These are phyloP conservation scores for Colletotrichum lindemuthianum DNA, from an alignment of 2,329 filamentous ascomycete species.

Conservation along the genomic window DNA sequence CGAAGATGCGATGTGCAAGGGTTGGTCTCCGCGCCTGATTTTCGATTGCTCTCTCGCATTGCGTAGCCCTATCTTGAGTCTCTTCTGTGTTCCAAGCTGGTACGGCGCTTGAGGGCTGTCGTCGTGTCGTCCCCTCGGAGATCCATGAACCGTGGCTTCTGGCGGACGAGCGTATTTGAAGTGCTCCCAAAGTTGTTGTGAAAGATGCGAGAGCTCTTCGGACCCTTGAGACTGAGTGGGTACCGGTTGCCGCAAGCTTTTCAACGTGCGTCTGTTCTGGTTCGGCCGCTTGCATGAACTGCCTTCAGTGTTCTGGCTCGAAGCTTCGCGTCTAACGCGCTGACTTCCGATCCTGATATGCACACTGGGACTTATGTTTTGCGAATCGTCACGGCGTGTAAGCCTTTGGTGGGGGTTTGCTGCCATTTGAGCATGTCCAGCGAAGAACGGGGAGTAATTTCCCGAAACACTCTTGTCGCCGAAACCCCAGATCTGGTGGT, in stretches of 20 bases:
- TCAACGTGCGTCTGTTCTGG: background rate
- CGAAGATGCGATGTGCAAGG: slow-evolving; percentile 17
- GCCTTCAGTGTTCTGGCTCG: slow-evolving; percentile 1
- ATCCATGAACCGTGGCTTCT: too few species aligned
- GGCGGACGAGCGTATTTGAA: too few species aligned
- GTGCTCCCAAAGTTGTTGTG: background rate
- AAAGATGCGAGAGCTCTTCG: background rate
- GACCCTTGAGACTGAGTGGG: background rate
- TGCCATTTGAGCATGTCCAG: background rate
- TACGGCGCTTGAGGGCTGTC: too few species aligned
- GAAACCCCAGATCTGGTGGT: slow-evolving; percentile 32
- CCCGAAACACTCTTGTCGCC: background rate
- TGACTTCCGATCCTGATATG: slow-evolving; percentile 35
- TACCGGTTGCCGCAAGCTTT: background rate
- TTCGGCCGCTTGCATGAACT: background rate
- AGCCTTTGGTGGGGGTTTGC: background rate
- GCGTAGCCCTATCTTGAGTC: background rate
- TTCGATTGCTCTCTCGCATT: background rate
- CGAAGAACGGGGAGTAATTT: background rate
- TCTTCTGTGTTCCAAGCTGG: too few species aligned
- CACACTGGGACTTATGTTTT: slow-evolving; percentile 6
- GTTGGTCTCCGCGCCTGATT: background rate
- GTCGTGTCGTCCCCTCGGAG: too few species aligned
- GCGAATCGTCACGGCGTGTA: background rate
- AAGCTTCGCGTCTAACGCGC: slow-evolving; percentile 5